Percentiles rank a stretch among this genome's conserved stretches.
phyloP scores from a whole-genome alignment of 2,329 filamentous ascomycete species.

The Teratosphaeria zuluensis region DNA sequence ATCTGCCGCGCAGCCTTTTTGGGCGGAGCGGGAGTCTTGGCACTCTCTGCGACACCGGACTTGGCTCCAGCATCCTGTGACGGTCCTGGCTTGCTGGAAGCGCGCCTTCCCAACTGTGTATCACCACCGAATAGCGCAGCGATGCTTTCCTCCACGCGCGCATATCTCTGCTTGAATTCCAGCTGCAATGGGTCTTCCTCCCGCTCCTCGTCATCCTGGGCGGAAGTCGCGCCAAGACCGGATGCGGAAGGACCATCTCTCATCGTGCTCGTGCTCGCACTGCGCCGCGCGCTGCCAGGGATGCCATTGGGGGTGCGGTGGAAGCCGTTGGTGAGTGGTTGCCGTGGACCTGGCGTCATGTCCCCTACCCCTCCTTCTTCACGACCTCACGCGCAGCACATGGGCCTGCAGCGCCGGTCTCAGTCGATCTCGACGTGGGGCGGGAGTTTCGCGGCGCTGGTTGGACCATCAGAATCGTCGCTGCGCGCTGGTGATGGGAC shows the following conservation, averaged over 20 bases:
- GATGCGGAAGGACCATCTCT: constrained; percentile 30
- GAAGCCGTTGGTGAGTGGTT: constrained; percentile 25
- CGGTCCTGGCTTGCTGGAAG: constrained; percentile 5
- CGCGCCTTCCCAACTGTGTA: constrained; percentile 19
- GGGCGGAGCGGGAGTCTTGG: constrained; percentile 40
- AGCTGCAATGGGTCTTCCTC: constrained; percentile 39
- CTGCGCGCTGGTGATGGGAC: constrained; percentile 11
- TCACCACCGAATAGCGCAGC: constrained; percentile 58
- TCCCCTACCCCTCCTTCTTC: constrained; percentile 6
- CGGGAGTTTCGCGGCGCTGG: constrained; percentile 6
- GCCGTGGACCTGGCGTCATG: constrained; percentile 30
- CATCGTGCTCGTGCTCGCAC: constrained; percentile 31
- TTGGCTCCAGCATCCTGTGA: constrained; percentile 8
- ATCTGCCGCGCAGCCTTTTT: constrained; percentile 67
- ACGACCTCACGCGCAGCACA: constrained; percentile 6
- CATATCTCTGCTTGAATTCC: constrained; percentile 69
- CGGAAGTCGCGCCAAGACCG: constrained; percentile 21
- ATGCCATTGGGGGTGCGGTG: constrained; percentile 27
- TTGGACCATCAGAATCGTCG: constrained; percentile 14
- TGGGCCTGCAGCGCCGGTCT: constrained; percentile 9
- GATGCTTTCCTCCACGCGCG: constrained; percentile 66
- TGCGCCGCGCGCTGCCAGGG: constrained; percentile 30
- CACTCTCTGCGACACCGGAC: constrained; percentile 23
- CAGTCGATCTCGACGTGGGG: constrained; percentile 8
- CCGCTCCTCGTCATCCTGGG: constrained; percentile 29